These are phyloP conservation scores for Pyrus bretschneideri DNA, from an alignment of 306 rosid genomes.

Conservation along the genomic window DNA sequence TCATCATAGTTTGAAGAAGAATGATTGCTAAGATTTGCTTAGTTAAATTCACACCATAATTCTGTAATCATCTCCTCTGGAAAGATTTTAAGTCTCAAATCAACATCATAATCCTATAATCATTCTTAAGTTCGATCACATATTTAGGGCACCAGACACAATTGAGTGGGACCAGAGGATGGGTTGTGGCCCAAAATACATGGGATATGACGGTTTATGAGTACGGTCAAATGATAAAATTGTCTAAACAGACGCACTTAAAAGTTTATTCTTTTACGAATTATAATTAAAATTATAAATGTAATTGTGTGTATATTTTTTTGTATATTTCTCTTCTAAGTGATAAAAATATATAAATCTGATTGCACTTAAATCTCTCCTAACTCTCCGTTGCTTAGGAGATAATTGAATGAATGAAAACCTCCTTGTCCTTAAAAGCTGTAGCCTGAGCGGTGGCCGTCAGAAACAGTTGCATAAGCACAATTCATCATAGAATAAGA, in stretches of 20 bases:
- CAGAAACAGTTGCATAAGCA: too few species aligned
- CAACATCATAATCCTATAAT: background rate
- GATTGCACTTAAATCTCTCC: background rate
- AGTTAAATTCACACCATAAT: background rate
- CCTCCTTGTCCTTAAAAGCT: background rate
- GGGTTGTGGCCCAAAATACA: background rate
- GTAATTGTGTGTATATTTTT: too few species aligned
- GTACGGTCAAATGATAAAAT: too few species aligned
- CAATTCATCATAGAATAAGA: background rate
- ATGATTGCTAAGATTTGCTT: background rate
- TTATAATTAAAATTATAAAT: too few species aligned
- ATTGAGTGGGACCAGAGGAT: background rate
- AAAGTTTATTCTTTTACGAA: too few species aligned
- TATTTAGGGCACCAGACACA: background rate
- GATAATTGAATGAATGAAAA: background rate
- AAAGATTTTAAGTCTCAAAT: background rate
- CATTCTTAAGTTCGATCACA: background rate
- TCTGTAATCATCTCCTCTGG: background rate
- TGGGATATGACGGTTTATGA: background rate
- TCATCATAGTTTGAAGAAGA: background rate
- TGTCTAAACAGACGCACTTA: fast-evolving
- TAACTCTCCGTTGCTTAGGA: fast-evolving
- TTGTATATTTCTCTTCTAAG: too few species aligned
- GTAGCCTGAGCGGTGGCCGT: background rate
- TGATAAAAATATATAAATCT: too few species aligned